Base-by-base conservation (phyloP, 768 basidiomycete genomes). In the Pleurotus tuoliensis region DNA sequence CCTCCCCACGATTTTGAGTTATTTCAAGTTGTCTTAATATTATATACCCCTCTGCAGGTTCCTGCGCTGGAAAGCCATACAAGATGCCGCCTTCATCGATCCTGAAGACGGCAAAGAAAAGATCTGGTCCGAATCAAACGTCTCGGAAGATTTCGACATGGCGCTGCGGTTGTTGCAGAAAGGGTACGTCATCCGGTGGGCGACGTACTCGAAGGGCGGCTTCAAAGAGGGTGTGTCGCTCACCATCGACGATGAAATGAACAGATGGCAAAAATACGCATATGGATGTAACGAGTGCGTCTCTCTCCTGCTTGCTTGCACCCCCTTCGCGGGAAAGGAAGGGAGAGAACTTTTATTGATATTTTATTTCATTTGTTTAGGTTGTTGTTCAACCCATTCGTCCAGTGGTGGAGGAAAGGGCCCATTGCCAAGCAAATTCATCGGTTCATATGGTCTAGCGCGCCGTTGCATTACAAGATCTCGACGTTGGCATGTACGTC, bases 141-240 rank as follows among this genome's bases (percentile, higher is more conserved):
- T 88, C 1, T 88, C 86, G 3, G 90, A 92, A 69, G 90, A 90
- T 65, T 92, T 91, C 63, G 88, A 90, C 66, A 88, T 92, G 82
- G 87, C 90, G 0, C 62, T 89, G 41, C 71, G 88, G 47, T 69
- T 91, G 37, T 80, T 81, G 51, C 61, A 73, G 56, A 76, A 78
- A 56, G 89, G 87, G 1, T 91, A 87, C 63, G 81, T 83, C 59
- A 84, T 90, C 56, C 80, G 87, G 6, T 87, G 89, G 92, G 89
- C 90, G 48, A 90, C 90, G 1, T 95, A 95, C 68, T 86, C 84
- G 1, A 77, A 86, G n/a, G 84, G 90, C 37, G 86, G 77, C 3
- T 96, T 94, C 77, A 89, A 94, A 72, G 93, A 96, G 67, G 94
- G 94, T 61, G 93, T 96, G 24, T 89, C 88, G 1, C 76, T 96